A percentile compares a stretch with the other conserved stretches of the same genome.
These are phyloP conservation scores for Xylaria sp. DNA, from an alignment of 2,329 filamentous ascomycete species.

Conservation along the genomic window DNA sequence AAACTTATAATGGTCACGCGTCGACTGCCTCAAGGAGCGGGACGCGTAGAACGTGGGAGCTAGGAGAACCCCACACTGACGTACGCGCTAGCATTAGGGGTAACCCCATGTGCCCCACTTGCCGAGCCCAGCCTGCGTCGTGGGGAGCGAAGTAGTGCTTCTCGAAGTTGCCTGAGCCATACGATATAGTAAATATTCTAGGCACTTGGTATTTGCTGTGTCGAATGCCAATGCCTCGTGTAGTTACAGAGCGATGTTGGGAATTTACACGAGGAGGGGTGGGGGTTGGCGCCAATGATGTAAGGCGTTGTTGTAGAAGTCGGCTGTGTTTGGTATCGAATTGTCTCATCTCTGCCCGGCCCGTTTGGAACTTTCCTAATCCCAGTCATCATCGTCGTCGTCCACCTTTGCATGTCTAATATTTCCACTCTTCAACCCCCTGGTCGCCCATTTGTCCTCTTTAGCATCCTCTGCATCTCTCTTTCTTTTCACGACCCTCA, in stretches of 20 bases:
- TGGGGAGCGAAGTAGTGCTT: background rate
- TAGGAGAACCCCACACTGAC: constrained; percentile 28
- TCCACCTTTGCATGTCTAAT: constrained; percentile 56
- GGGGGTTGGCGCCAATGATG: constrained; percentile 1
- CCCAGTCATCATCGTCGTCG: constrained; percentile 69
- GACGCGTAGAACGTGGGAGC: constrained; percentile 26
- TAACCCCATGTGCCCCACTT: constrained; percentile 6
- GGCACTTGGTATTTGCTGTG: constrained; percentile 12
- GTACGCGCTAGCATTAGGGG: constrained; percentile 25
- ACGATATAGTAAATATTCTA: constrained; percentile 3
- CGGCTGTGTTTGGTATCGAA: constrained; percentile 13
- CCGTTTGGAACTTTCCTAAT: constrained; percentile 55
- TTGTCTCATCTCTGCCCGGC: constrained; percentile 13
- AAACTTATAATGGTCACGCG: constrained; percentile 16
- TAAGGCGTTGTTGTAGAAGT: constrained; percentile 9
- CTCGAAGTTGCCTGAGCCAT: constrained; percentile 3
- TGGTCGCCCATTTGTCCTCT: constrained; percentile 65
- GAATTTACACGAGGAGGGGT: constrained; percentile 8
- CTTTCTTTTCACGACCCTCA: constrained; percentile 75
- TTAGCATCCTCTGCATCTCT: constrained; percentile 70
- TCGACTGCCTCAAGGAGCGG: constrained; percentile 10
- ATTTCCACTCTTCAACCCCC: constrained; percentile 64
- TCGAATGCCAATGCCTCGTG: constrained; percentile 8
- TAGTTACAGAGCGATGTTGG: constrained; percentile 19
- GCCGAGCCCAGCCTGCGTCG: background rate